Evolutionary conservation across 2,329 filamentous ascomycete species (phyloP), one percentile per base, ranked within the genome.

Genomic region (Calonectria henricotiae): DNA sequence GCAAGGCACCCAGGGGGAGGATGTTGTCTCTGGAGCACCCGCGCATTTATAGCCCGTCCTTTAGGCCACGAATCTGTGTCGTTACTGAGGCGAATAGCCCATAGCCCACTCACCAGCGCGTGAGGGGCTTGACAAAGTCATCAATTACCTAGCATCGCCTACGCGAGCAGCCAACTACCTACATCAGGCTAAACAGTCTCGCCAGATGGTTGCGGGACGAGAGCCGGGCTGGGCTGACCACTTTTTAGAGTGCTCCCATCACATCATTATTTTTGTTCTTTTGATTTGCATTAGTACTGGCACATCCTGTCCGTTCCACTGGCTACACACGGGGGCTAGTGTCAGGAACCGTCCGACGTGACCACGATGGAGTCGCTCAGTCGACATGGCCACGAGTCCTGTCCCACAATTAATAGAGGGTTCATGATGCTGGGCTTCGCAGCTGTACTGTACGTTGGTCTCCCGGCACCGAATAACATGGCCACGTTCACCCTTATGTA

Each of bases 141-240:
- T 23, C 15, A n/a, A 37, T 7, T 32, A 15, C 51, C 37, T 58
- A 58, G 51, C 51, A 58, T 58, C 12, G 20, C 32, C 20, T 32
- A 58, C 51, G 51, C 35, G 51, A 58, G 12, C 51, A 23, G 15
- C 12, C 20, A 17, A 37, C 35, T 27, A 39, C 37, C 51, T 58
- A 58, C 51, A 58, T 58, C 51, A 41, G 51, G 51, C 51, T 58
- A 58, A 58, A 58, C 51, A 58, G 32, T 30, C 51, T 58, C 51
- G 35, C 30, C 51, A 58, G 4, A 32, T 58, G n/a, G 17, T 25
- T 17, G 35, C 32, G 51, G 30, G 32, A 25, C 17, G 32, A 58
- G 12, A 25, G n/a, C 35, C 20, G 35, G 32, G 20, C 32, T 58
- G 51, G 51, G 51, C 32, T 58, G 51, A 58, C 35, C 51, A 39